A percentile compares a stretch with the other conserved stretches of the same genome.
Evolutionary conservation across 2,329 filamentous ascomycete species (phyloP).

Genomic region (Metarhizium album): DNA sequence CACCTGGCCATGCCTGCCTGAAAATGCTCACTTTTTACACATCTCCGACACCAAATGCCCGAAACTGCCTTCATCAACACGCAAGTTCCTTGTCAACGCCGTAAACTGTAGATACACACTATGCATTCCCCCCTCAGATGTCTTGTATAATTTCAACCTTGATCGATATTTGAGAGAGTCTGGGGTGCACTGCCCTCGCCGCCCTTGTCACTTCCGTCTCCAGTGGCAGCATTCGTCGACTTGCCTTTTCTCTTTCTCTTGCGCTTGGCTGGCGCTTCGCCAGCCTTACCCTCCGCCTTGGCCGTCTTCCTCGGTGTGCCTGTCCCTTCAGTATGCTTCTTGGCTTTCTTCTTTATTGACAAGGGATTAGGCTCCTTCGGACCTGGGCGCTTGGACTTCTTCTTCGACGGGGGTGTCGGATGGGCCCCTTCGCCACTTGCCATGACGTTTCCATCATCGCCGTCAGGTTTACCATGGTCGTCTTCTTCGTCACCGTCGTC

Average conservation of each 20-base stretch:
- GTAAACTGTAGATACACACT: not conserved
- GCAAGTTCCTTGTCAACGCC: not conserved
- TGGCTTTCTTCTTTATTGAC: conserved; percentile 60
- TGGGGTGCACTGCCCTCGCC: conserved; percentile 7
- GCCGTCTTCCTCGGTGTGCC: conserved; percentile 18
- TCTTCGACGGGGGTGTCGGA: conserved; percentile 25
- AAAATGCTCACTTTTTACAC: not conserved
- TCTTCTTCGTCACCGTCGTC: conserved; percentile 21
- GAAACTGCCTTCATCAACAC: not conserved
- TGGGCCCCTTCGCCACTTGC: conserved; percentile 10
- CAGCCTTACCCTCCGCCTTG: conserved; percentile 17
- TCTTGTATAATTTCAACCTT: conserved; percentile 10
- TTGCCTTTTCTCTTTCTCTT: conserved; percentile 23
- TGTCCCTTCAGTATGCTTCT: conserved; percentile 31
- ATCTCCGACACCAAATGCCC: not conserved
- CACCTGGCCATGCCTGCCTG: not conserved
- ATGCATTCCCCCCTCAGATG: not conserved
- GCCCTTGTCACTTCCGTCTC: conserved; percentile 9
- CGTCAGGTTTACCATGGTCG: conserved; percentile 19
- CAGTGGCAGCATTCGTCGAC: conserved; percentile 9
- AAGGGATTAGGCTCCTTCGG: conserved; percentile 62
- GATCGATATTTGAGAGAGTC: conserved; percentile 9
- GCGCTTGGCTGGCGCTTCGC: conserved; percentile 16
- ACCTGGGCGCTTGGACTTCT: conserved; percentile 49
- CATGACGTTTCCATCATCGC: conserved; percentile 24